Evolutionary conservation across 2,329 filamentous ascomycete genomes (phyloP).

Genomic region (Colletotrichum costaricense): DNA sequence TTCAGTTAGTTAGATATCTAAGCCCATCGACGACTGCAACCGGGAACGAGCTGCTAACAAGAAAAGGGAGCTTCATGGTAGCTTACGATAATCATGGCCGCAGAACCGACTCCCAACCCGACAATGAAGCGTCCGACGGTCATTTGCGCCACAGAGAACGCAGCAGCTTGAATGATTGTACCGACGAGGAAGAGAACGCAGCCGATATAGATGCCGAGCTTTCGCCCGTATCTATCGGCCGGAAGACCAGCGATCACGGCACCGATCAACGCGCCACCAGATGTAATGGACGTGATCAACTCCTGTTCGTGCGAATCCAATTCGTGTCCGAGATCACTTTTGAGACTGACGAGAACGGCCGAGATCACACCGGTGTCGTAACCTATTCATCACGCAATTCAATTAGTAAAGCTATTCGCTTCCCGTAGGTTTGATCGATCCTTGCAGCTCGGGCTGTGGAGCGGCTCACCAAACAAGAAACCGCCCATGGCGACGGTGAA

Average conservation of each 20-base stretch:
- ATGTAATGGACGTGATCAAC: constrained; percentile 63
- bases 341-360: constrained; percentile 56
- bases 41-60: no score
- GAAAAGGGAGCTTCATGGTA: no score
- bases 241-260: constrained; percentile 50
- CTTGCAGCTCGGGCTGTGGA: background rate
- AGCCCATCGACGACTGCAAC: no score
- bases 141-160: constrained; percentile 55
- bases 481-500: constrained; percentile 43
- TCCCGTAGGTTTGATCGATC: no score
- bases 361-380: constrained; percentile 63
- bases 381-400: constrained; percentile 38
- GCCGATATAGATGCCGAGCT: constrained; percentile 53
- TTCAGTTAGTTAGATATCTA: no score
- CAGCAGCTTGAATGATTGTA: constrained; percentile 47
- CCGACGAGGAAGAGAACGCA: constrained; percentile 53
- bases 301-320: constrained; percentile 59
- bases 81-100: constrained; percentile 56
- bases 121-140: constrained; percentile 57
- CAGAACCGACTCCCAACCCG: constrained; percentile 61
- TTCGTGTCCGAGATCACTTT: constrained; percentile 52
- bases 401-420: no score
- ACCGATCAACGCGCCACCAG: constrained; percentile 58
- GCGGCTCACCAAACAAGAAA: constrained; percentile 40
- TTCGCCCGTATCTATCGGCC: constrained; percentile 53